Evolutionary conservation across 2,329 filamentous ascomycete species (phyloP).

Genomic region (Elsinoe perseae): DNA sequence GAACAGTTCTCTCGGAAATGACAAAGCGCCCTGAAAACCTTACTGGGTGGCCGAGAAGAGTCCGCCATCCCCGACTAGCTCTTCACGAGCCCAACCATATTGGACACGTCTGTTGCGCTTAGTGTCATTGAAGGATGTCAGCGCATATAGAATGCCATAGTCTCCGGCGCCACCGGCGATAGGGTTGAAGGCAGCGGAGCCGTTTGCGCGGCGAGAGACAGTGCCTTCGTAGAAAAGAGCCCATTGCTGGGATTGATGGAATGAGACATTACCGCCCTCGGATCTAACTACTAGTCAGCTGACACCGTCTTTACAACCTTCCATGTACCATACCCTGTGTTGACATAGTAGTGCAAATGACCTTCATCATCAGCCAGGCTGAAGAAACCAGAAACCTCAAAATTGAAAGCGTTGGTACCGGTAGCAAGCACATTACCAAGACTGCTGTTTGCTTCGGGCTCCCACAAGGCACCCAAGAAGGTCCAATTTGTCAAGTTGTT

Average conservation of each 20-base stretch:
- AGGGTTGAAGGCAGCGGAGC: slow-evolving; percentile 39
- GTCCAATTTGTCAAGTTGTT: slow-evolving; percentile 40
- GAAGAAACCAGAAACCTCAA: slow-evolving; percentile 44
- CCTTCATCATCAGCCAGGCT: slow-evolving; percentile 37
- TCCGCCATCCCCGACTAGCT: slow-evolving; percentile 31
- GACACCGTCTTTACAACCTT: background rate
- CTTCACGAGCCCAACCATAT: slow-evolving; percentile 42
- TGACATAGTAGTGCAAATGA: slow-evolving; percentile 38
- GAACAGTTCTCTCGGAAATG: slow-evolving; percentile 40
- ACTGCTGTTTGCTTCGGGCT: slow-evolving; percentile 36
- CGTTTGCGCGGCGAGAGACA: slow-evolving; percentile 36
- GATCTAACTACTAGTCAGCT: slow-evolving; percentile 23
- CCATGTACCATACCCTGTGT: slow-evolving; percentile 28
- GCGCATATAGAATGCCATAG: slow-evolving; percentile 39
- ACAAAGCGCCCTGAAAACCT: slow-evolving; percentile 39
- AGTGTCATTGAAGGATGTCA: slow-evolving; percentile 42
- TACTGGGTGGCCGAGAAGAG: slow-evolving; percentile 36
- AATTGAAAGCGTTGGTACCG: slow-evolving; percentile 42
- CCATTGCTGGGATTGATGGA: slow-evolving; percentile 35
- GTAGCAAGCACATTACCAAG: slow-evolving; percentile 37
- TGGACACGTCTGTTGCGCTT: slow-evolving; percentile 43
- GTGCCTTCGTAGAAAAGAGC: slow-evolving; percentile 41
- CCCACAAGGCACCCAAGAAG: slow-evolving; percentile 41
- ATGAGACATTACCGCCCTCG: slow-evolving; percentile 39
- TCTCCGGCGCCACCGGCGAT: slow-evolving; percentile 39